phyloP scores from a whole-genome alignment of 2,329 filamentous ascomycete genomes.

The Exophiala dermatitidis region DNA sequence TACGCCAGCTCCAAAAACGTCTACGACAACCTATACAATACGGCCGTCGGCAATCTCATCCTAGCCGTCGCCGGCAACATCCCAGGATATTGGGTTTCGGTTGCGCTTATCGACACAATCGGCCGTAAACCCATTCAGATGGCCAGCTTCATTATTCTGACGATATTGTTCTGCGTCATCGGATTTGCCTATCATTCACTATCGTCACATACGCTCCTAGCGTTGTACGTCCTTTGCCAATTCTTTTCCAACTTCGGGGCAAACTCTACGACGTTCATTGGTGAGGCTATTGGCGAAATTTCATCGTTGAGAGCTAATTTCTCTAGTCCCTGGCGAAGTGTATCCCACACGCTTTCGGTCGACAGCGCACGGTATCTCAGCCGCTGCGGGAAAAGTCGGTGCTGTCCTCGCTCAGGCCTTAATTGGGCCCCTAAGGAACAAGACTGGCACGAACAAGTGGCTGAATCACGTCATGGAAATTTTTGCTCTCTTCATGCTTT shows the following conservation, averaged over 20 bases:
- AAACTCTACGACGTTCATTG: not conserved
- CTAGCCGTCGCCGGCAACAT: conserved; percentile 70
- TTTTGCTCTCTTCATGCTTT: conserved; percentile 58
- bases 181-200: conserved; percentile 53
- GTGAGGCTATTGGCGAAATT: conserved; percentile 37
- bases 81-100: conserved; percentile 76
- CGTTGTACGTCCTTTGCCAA: conserved; percentile 56
- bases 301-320: conserved; percentile 41
- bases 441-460: conserved; percentile 36
- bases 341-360: conserved; percentile 58
- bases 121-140: conserved; percentile 72
- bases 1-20: conserved; percentile 57
- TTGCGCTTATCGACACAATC: conserved; percentile 63
- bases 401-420: conserved; percentile 61
- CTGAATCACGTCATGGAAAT: conserved; percentile 61
- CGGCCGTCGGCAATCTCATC: conserved; percentile 69
- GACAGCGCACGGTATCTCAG: conserved; percentile 57
- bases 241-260: conserved; percentile 58
- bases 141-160: conserved; percentile 55
- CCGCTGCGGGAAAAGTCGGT: conserved; percentile 60
- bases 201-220: conserved; percentile 45
- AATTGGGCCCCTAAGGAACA: conserved; percentile 51
- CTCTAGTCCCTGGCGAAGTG: conserved; percentile 48
- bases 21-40: conserved; percentile 65
- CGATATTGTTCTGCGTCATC: conserved; percentile 54